Evolutionary conservation across 1,139 yeast genomes (phyloP).

Genomic region (Citeromyces siamensis): DNA sequence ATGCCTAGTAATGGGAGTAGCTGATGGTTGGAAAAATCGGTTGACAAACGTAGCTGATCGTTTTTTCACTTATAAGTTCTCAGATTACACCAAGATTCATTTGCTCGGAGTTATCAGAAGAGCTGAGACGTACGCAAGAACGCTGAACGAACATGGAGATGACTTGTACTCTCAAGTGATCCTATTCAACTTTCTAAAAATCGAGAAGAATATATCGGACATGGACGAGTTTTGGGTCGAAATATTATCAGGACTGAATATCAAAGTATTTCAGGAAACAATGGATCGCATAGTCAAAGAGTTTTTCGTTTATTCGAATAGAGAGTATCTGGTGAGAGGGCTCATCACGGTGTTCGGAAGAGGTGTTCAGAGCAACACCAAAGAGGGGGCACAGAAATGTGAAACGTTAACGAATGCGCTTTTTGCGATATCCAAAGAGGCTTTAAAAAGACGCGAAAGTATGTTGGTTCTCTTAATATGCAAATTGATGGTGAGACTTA

Average conservation of each 20-base stretch:
- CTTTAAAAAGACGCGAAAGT: background rate
- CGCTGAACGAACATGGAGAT: background rate
- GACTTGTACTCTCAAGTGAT: background rate
- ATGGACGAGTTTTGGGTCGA: background rate
- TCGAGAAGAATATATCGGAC: background rate
- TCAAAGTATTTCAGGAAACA: background rate
- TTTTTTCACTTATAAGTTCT: background rate
- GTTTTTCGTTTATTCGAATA: background rate
- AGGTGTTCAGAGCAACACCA: background rate
- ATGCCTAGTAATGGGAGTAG: background rate
- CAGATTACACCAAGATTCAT: background rate
- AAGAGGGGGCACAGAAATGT: background rate
- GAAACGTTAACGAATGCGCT: background rate
- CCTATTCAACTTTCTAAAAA: background rate
- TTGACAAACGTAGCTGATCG: background rate
- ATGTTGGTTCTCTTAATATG: conserved; percentile 31
- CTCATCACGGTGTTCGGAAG: background rate
- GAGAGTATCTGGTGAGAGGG: background rate
- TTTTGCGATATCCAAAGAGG: background rate
- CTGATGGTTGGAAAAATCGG: background rate
- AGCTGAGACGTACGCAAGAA: background rate
- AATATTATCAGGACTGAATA: background rate
- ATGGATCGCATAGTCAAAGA: background rate
- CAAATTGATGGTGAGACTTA: conserved; percentile 40
- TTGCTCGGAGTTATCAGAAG: background rate